Evolutionary conservation across 768 basidiomycete genomes (phyloP), one percentile per base, ranked within the genome.

Genomic region (Clavaria fumosa): DNA sequence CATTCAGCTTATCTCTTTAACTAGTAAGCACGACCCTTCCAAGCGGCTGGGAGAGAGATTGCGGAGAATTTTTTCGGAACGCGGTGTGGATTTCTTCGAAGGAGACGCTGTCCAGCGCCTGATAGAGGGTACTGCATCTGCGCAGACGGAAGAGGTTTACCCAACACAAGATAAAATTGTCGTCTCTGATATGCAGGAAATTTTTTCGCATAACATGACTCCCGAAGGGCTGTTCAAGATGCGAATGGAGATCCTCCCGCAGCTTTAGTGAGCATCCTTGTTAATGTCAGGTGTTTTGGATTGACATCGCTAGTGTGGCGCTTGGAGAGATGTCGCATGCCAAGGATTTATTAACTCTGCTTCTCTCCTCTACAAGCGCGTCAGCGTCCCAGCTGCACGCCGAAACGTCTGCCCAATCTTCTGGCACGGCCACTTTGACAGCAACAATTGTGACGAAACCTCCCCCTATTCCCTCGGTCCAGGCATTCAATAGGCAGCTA

Each of bases 251-350:
- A 67, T 86, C 10, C 38, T 76, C 18, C 74, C 75, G 7, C 78
- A 80, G 42, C 62, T 89, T 34, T 71, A 69, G 84, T 86, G 55
- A 53, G 84, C 67, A 31, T n/a, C 9, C 39, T 38, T 33, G 32
- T 7, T n/a, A n/a, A n/a, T n/a, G n/a, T n/a, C n/a, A n/a, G n/a
- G n/a, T n/a, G n/a, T n/a, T n/a, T n/a, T n/a, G n/a, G n/a, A n/a
- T n/a, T n/a, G n/a, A n/a, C n/a, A n/a, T n/a, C n/a, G 34, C 23
- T 43, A 84, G 82, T 44, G 69, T 75, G 42, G 80, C 83, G 19
- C 57, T 76, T 33, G 82, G 82, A 39, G 85, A 89, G 55, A 79
- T 88, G 70, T 67, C 70, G 5, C 75, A 77, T 39, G 82, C 82
- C 7, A 70, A 68, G 45, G 80, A 84, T 43, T 61, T 89, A 17